Percentiles rank a stretch among this genome's conserved stretches.
These are phyloP conservation scores for Leccinum variicolor DNA, from an alignment of 768 basidiomycete species.

Conservation along the genomic window DNA sequence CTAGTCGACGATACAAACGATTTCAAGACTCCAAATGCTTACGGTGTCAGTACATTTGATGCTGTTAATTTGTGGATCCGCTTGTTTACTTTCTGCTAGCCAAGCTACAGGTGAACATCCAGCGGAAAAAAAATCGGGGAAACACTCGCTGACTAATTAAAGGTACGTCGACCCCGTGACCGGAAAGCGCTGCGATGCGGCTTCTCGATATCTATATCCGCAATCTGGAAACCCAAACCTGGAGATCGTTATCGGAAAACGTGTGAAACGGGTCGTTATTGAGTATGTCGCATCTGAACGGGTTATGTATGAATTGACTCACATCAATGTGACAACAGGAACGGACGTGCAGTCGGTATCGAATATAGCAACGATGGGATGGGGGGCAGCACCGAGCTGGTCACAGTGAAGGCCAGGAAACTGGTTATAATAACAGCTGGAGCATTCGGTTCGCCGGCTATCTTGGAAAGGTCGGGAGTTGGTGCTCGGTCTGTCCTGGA, in stretches of 20 bases:
- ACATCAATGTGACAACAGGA: constrained; percentile 14
- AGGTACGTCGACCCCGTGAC: constrained; percentile 54
- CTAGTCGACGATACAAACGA: constrained; percentile 45
- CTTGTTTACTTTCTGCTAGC: constrained; percentile 1
- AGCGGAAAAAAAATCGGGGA: background rate
- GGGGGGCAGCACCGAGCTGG: constrained; percentile 1
- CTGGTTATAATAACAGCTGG: constrained; percentile 51
- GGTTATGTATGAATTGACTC: background rate
- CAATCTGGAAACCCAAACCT: constrained; percentile 28
- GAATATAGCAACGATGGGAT: constrained; percentile 29
- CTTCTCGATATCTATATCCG: constrained; percentile 37
- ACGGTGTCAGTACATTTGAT: constrained; percentile 16
- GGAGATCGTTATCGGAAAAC: constrained; percentile 26
- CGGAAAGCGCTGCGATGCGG: constrained; percentile 26
- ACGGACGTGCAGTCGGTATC: constrained; percentile 34
- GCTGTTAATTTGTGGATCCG: background rate
- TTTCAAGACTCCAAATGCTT: constrained; percentile 29
- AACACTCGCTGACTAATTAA: background rate
- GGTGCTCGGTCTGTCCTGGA: constrained; percentile 49
- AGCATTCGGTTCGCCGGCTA: constrained; percentile 52
- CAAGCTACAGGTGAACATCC: constrained; percentile 10
- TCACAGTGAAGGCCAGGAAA: constrained; percentile 25
- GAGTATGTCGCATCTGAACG: background rate
- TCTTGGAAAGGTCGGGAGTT: constrained; percentile 65
- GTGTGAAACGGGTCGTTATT: background rate